Evolutionary conservation across 1,284 basidiomycete genomes (phyloP).

Genomic region (Fomitopsis pinicola): DNA sequence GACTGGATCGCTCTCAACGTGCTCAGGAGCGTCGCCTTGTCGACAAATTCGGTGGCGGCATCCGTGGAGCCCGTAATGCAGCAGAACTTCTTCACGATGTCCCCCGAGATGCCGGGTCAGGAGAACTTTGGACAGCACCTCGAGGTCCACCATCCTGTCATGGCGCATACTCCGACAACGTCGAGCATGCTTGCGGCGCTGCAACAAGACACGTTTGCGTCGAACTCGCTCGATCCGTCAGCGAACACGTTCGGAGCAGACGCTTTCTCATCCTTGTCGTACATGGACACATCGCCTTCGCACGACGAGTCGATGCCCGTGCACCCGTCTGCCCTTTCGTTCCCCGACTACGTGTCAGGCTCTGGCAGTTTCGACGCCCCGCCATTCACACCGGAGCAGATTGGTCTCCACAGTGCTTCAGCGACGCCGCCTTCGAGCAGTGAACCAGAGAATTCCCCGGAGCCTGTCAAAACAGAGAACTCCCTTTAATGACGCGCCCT

Average conservation of each 20-base stretch:
- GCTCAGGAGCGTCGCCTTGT: conserved; percentile 77
- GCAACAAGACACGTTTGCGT: conserved; percentile 66
- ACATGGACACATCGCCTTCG: conserved; percentile 65
- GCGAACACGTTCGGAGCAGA: conserved; percentile 59
- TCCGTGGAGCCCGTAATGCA: conserved; percentile 87
- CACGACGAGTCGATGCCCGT: conserved; percentile 47
- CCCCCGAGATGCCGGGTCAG: conserved; percentile 71
- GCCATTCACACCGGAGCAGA: conserved; percentile 59
- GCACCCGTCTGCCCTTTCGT: conserved; percentile 53
- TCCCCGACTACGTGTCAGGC: conserved; percentile 59
- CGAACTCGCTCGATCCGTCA: conserved; percentile 57
- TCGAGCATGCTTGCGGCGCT: conserved; percentile 84
- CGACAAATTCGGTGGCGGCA: conserved; percentile 83
- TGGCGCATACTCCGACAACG: conserved; percentile 77
- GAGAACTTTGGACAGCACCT: conserved; percentile 57
- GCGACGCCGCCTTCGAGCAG: conserved; percentile 39
- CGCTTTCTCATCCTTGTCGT: conserved; percentile 62
- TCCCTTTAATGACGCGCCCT: conserved; percentile 12
- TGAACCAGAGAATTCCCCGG: conserved; percentile 49
- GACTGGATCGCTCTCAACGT: conserved; percentile 90
- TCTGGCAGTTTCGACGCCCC: conserved; percentile 63
- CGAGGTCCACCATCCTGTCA: conserved; percentile 45
- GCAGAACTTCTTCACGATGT: conserved; percentile 76
- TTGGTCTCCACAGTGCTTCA: conserved; percentile 49
- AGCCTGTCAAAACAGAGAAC: conserved; percentile 44